A percentile compares a stretch with the other conserved stretches of the same genome.
phyloP scores from a whole-genome alignment of 2,329 filamentous ascomycete genomes.

The Monosporascus ibericus region DNA sequence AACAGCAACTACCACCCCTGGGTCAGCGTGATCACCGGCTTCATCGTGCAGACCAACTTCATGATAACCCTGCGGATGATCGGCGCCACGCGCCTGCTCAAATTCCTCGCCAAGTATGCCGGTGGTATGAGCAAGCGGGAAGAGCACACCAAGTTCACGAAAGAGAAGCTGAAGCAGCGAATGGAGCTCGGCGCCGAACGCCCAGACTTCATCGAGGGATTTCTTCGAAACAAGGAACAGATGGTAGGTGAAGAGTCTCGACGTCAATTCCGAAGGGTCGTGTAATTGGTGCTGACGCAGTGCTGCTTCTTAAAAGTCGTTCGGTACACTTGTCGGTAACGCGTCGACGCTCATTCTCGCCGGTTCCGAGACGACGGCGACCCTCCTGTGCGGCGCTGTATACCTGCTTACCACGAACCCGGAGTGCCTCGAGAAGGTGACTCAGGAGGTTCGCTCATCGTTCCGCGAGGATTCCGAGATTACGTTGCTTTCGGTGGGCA shows the following conservation, averaged over 20 bases:
- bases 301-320: not conserved
- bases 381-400: constrained; percentile 15
- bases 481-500: constrained; percentile 19
- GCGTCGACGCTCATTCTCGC: constrained; percentile 8
- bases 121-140: constrained; percentile 6
- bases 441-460: constrained; percentile 32
- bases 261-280: too few relatives aligned
- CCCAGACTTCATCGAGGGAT: constrained; percentile 20
- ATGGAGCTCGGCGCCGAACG: constrained; percentile 13
- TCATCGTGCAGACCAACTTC: constrained; percentile 1
- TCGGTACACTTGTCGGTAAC: constrained; percentile 6
- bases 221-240: constrained; percentile 18
- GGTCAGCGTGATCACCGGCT: constrained; percentile 7
- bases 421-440: constrained; percentile 29
- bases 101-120: not conserved
- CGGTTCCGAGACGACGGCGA: constrained; percentile 15
- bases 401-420: constrained; percentile 34
- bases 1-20: constrained; percentile 13
- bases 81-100: constrained; percentile 1
- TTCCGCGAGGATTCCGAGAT: constrained; percentile 32
- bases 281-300: not conserved
- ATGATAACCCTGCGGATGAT: constrained; percentile 1
- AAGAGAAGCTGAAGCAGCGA: constrained; percentile 11
- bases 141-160: not conserved
- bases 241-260: not conserved